phyloP scores from a whole-genome alignment of 1,139 yeast genomes.

The Suhomyces taliae region DNA sequence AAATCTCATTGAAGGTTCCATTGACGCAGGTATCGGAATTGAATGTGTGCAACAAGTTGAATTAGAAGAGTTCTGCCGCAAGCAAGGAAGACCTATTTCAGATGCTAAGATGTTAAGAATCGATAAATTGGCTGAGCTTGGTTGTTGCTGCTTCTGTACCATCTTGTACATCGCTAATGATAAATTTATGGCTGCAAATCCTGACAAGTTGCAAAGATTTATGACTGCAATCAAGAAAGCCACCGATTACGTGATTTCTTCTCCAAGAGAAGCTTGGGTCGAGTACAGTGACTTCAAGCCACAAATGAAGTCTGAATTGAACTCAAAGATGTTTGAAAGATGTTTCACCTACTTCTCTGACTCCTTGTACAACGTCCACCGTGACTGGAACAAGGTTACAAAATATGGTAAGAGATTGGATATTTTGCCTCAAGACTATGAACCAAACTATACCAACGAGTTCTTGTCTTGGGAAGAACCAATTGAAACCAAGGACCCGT shows the following conservation, averaged over 20 bases:
- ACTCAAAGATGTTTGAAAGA: slow-evolving; percentile 51
- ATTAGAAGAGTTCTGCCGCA: slow-evolving; percentile 50
- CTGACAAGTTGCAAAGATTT: slow-evolving; percentile 47
- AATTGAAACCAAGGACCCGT: slow-evolving; percentile 46
- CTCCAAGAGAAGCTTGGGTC: slow-evolving; percentile 48
- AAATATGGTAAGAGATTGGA: slow-evolving; percentile 55
- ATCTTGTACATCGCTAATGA: slow-evolving; percentile 57
- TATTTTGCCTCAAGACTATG: slow-evolving; percentile 49
- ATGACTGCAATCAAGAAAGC: slow-evolving; percentile 51
- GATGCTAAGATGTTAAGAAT: slow-evolving; percentile 59
- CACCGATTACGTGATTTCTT: slow-evolving; percentile 45
- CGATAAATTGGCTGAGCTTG: slow-evolving; percentile 56
- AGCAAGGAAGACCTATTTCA: slow-evolving; percentile 43
- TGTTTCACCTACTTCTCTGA: slow-evolving; percentile 57
- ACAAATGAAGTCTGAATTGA: slow-evolving; percentile 41
- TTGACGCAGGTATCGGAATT: slow-evolving; percentile 60
- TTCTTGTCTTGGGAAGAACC: slow-evolving; percentile 54
- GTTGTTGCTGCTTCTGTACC: slow-evolving; percentile 62
- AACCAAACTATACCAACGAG: slow-evolving; percentile 52
- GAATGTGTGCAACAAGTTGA: slow-evolving; percentile 62
- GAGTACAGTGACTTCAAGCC: slow-evolving; percentile 52
- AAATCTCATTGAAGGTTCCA: slow-evolving; percentile 53
- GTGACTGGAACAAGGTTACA: slow-evolving; percentile 59
- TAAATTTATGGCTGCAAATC: slow-evolving; percentile 47
- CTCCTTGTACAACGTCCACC: slow-evolving; percentile 52